Percentiles rank a stretch among this genome's conserved stretches.
Conservation (phyloP, 2,329 filamentous ascomycete genomes). For the Mycocentrospora acerina region DNA sequence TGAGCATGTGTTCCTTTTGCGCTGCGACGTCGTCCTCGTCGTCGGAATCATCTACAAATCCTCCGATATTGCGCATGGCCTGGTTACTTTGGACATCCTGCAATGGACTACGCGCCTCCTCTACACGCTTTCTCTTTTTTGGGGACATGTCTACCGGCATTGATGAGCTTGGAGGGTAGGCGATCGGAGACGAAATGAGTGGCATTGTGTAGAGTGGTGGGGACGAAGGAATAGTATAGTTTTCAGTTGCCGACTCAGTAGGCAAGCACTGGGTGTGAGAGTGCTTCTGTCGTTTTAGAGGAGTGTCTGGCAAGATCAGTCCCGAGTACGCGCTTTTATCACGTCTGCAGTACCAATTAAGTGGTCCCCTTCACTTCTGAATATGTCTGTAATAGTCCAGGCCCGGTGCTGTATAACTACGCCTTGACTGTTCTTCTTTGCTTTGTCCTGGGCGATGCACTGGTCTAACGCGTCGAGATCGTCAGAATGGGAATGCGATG, state of each 20-base stretch:
- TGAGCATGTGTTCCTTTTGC: slow-evolving; percentile 41
- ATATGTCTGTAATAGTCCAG: slow-evolving; percentile 50
- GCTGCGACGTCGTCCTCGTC: slow-evolving; percentile 45
- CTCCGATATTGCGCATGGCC: slow-evolving; percentile 36
- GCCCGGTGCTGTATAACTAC: slow-evolving; percentile 55
- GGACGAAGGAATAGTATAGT: slow-evolving; percentile 38
- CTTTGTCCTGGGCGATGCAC: slow-evolving; percentile 44
- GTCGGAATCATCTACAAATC: slow-evolving; percentile 44
- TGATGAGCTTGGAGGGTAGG: slow-evolving; percentile 56
- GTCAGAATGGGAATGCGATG: slow-evolving; percentile 44
- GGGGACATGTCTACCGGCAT: slow-evolving; percentile 36
- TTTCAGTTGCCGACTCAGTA: slow-evolving; percentile 14
- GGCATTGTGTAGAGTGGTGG: slow-evolving; percentile 61
- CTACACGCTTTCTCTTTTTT: slow-evolving; percentile 41
- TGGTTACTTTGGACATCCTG: slow-evolving; percentile 39
- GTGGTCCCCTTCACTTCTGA: slow-evolving; percentile 52
- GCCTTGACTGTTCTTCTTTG: slow-evolving; percentile 45
- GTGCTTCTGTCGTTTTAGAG: slow-evolving; percentile 23
- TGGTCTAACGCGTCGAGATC: slow-evolving; percentile 50
- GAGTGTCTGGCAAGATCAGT: slow-evolving; percentile 38
- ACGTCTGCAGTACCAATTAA: slow-evolving; percentile 32
- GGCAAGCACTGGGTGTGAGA: slow-evolving; percentile 9
- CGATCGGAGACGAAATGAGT: slow-evolving; percentile 60
- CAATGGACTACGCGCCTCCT: slow-evolving; percentile 31
- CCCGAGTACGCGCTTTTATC: slow-evolving; percentile 1